Base-by-base conservation (phyloP, 805 yeast species). In the Kluyveromyces aestuarii region DNA sequence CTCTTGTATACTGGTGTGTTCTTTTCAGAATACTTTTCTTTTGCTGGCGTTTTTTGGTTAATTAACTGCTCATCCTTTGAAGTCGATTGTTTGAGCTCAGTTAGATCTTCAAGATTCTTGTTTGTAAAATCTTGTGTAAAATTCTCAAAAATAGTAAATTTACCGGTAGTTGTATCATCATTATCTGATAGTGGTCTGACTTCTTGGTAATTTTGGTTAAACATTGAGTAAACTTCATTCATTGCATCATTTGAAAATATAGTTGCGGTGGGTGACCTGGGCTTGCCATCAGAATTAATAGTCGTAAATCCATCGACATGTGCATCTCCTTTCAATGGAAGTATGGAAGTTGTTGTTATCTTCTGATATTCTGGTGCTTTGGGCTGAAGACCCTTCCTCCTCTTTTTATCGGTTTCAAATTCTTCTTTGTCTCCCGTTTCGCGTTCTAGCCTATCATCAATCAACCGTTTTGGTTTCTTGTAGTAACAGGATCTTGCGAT, bases 231-330 rank as follows among this genome's bases (percentile, higher is more conserved):
- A 0, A 88, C 82, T 55, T 87, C 96, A 48, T 79, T 77, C 49
- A 80, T 76, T 2, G 96, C 91, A 57, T 81, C 79, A 45, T 80
- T 79, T 0, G 96, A 84, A 60, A 76, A 83, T 59, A 82, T 68
- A 0, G 96, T 89, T 53, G 84, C 75, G 0, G 96, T 88, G 0
- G 95, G 95, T 0, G 95, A 84, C 13, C 72, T 69, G 2, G 79
- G 75, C 11, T 48, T 42, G 11, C 30, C 47, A 13, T 47, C 41
- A 27, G 47, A 37, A 27, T 17, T 10, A 10, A 36, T 41, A 9
- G 41, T 43, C 17, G 17, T 43, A 21, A 36, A 27, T 19, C 37
- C 44, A 33, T 41, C 8, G 42, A 48, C 30, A 44, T 46, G 58
- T 16, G 50, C 57, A 38, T 58, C 66, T 55, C 72, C 77, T 48